Conservation (phyloP, 75 land plant species). For the Adiantum capillusveneris region DNA sequence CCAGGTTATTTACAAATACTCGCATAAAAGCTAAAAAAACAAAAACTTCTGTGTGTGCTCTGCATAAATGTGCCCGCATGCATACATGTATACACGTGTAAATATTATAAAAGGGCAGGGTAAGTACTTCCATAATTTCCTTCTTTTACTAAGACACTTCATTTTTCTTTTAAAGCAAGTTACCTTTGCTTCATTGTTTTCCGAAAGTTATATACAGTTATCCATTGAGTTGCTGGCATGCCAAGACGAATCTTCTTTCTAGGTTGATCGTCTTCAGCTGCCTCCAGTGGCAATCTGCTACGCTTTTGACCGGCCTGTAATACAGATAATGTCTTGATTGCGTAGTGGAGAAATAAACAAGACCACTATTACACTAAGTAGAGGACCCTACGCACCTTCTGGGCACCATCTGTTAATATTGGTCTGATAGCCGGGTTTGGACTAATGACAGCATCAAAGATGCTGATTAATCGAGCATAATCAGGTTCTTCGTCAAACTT, state of each 20-base stretch:
- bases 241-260: constrained; percentile 17
- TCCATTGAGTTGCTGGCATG: constrained; percentile 24
- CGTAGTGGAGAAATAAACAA: too few relatives aligned
- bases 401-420: constrained; percentile 18
- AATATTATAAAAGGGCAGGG: too few relatives aligned
- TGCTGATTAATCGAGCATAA: constrained; percentile 18
- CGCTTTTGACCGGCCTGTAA: constrained; percentile 16
- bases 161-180: too few relatives aligned
- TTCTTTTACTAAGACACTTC: too few relatives aligned
- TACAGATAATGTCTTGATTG: too few relatives aligned
- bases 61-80: too few relatives aligned
- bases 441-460: constrained; percentile 21
- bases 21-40: too few relatives aligned
- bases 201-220: constrained; percentile 12
- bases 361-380: too few relatives aligned
- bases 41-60: too few relatives aligned
- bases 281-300: constrained; percentile 4
- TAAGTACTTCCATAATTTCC: too few relatives aligned
- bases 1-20: too few relatives aligned
- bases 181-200: constrained; percentile 19
- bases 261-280: constrained; percentile 11
- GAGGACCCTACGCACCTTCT: constrained; percentile 13
- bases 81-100: too few relatives aligned
- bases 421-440: constrained; percentile 20
- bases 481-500: constrained; percentile 26